Evolutionary conservation across 192 early-diverging fungal species (phyloP), one percentile per base, ranked within the genome.

Genomic region (Podila epicladia): DNA sequence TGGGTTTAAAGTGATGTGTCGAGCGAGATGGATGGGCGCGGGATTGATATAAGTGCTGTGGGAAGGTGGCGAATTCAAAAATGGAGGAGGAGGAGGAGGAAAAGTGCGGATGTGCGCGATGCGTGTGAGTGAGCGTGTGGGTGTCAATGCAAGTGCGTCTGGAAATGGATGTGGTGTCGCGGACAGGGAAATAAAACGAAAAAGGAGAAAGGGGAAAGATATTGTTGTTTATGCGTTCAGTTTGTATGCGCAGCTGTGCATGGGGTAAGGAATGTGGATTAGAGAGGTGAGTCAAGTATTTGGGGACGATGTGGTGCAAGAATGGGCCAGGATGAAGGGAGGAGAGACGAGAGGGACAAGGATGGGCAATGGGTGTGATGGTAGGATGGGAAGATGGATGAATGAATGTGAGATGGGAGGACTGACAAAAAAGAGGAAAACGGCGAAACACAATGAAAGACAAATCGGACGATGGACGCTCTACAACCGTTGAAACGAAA

Each of bases 351-450:
- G 58, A 31, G 24, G 26, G 5, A 53, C 22, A 20, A 28, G 38
- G 45, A 62, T 20, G 20, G 58, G n/a, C 15, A 28, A 45, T 35
- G 29, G 69, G 41, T 32, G 68, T 50, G 59, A 49, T 35, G 48
- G 26, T 20, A 13, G 17, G 32, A 51, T 31, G 45, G 64, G 26
- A 19, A 32, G 64, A 31, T 22, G 29, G 19, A 8, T 19, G 51
- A 24, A 55, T 19, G 59, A 49, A 37, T 48, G 28, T 29, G 33
- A 58, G 53, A 38, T 37, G 35, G 24, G 17, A 69, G 22, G 37
- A 59, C 9, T 19, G 29, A 45, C 2, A 13, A 61, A 31, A 69
- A 28, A 49, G 35, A 24, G 58, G 29, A 28, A 69, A 26, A 49
- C 19, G n/a, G 38, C 38, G 28, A 37, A 17, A 57, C 32, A 38